These are phyloP conservation scores for Entophlyctis helioformis DNA, from an alignment of 192 early-diverging fungal species.

Conservation along the genomic window DNA sequence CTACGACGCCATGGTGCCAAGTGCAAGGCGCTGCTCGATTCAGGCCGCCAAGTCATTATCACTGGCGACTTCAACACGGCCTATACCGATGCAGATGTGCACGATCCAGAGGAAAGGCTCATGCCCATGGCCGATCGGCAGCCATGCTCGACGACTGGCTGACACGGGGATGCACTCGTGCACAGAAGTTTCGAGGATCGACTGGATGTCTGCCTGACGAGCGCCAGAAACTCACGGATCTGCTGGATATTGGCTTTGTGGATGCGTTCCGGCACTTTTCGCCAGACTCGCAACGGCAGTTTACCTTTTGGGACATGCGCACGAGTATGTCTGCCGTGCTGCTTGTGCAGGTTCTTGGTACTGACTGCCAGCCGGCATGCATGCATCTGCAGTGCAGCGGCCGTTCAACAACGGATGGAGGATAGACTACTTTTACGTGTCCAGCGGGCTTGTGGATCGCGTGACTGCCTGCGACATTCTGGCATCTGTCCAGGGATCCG, in stretches of 20 bases:
- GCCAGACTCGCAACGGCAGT: conserved; percentile 22
- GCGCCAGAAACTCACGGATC: conserved; percentile 40
- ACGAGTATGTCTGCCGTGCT: no score
- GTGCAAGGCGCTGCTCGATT: not conserved
- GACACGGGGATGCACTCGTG: no score
- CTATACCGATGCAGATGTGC: conserved; percentile 43
- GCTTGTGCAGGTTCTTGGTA: no score
- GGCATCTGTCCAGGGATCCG: conserved; percentile 43
- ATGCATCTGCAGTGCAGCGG: no score
- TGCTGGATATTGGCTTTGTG: conserved; percentile 32
- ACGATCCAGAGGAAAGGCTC: conserved; percentile 32
- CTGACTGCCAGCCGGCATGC: no score
- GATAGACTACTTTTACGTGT: conserved; percentile 50
- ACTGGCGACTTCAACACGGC: conserved; percentile 31
- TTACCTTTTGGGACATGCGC: conserved; percentile 45
- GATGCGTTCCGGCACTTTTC: conserved; percentile 43
- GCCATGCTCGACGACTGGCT: no score
- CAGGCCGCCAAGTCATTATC: conserved; percentile 4
- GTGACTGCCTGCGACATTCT: conserved; percentile 33
- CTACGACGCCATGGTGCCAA: not conserved
- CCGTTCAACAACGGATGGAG: conserved; percentile 38
- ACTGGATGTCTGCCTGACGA: conserved; percentile 25
- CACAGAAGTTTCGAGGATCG: conserved; percentile 26
- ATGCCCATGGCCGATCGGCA: conserved; percentile 22
- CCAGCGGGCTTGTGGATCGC: conserved; percentile 25